Evolutionary conservation across 768 basidiomycete genomes (phyloP), one percentile per base, ranked within the genome.

Genomic region (Pilatotrama ljubarskyi): DNA sequence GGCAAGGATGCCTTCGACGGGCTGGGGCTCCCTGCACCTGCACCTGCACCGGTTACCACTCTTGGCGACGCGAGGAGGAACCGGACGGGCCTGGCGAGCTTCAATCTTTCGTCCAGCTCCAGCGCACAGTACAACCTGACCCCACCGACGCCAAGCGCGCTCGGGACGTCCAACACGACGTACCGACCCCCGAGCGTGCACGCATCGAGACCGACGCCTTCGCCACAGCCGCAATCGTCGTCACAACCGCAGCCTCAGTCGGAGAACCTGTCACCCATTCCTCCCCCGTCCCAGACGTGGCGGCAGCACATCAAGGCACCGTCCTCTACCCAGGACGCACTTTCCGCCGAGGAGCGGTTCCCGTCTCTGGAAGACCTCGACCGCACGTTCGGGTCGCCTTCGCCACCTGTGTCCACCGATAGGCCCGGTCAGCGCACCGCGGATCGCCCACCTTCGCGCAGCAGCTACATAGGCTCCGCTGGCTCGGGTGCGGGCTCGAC

Each of bases 341-440:
- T 80, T 22, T 76, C 81, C 42, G 82, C 78, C 17, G 93, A 95
- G 72, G 80, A 84, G 29, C 81, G 91, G 52, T 97, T 91, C 72
- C 95, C 95, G 0, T 90, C 95, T 0, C 75, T 97, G 41, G 95
- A 96, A 70, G 89, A 91, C 59, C 76, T 95, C 6, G 88, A 93
- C 71, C 82, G 84, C 22, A 75, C 75, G 10, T 82, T 84, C 61
- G 66, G 68, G 14, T 70, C 66, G 10, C 61, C 78, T 22, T 63
- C 70, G 1, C 62, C 64, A 10, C 54, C 25, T 5, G 29, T 50
- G 2, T 32, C 58, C 1, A 18, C 56, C 14, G 58, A 44, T 6
- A 55, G 50, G 25, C 48, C 47, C 32, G 32, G 59, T 2, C 60
- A 61, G 15, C 63, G 38, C 36, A 15, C 55, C 36, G 38, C 48